Conservation (phyloP, 148 eudicot species). For the Tetragonia tetragonoides region DNA sequence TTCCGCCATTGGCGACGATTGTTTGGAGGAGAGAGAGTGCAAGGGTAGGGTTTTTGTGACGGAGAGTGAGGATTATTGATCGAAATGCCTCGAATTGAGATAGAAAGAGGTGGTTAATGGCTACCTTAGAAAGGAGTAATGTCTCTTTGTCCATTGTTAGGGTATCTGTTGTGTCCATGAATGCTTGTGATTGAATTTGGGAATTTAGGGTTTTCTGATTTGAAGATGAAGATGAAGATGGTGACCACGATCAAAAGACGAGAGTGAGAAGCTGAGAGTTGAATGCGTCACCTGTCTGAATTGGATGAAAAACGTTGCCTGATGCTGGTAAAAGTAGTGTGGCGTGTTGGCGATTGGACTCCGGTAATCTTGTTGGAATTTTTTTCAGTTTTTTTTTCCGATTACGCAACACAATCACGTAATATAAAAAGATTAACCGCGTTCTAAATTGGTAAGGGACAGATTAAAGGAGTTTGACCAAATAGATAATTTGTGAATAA, state of each 20-base stretch:
- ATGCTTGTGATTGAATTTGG: neutral
- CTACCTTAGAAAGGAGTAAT: conserved; percentile 45
- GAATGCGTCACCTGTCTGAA: conserved; percentile 15
- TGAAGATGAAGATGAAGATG: neutral
- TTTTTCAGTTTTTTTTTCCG: no score
- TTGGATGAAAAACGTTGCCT: no score
- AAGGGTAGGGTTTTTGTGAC: conserved; percentile 60
- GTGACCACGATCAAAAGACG: conserved; percentile 20
- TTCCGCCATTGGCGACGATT: conserved; percentile 56
- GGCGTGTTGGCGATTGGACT: neutral
- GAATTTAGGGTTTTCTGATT: neutral
- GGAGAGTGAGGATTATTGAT: conserved; percentile 72
- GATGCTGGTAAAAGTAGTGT: no score
- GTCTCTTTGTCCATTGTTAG: conserved; percentile 54
- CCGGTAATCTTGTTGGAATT: neutral
- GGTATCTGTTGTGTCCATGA: neutral
- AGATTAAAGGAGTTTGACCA: no score
- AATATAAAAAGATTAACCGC: no score
- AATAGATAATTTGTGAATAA: no score
- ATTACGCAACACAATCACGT: neutral
- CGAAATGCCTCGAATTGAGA: conserved; percentile 88
- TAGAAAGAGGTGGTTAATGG: conserved; percentile 78
- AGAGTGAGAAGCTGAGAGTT: conserved; percentile 14
- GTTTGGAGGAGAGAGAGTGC: conserved; percentile 75
- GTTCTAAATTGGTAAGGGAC: no score